Conservation (phyloP, 1,139 yeast species). For the Candida labiduridarum region DNA sequence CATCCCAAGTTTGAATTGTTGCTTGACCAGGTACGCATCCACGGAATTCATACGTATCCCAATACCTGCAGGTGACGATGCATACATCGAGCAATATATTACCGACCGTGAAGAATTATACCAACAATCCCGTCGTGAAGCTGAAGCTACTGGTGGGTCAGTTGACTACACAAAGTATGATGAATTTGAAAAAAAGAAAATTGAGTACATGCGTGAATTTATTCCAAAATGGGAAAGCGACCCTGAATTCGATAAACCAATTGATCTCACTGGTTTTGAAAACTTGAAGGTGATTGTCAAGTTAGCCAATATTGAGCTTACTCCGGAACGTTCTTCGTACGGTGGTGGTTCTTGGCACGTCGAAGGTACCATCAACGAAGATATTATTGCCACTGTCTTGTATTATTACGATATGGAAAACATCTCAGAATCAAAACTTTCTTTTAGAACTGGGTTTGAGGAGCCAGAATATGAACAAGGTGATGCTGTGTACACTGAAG, state of each 20-base stretch:
- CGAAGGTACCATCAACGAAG: conserved; percentile 47
- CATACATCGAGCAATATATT: conserved; percentile 20
- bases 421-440: conserved; percentile 36
- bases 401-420: conserved; percentile 48
- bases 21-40: conserved; percentile 27
- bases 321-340: conserved; percentile 43
- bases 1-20: conserved; percentile 34
- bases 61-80: conserved; percentile 19
- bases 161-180: conserved; percentile 15
- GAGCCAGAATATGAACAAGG: conserved; percentile 42
- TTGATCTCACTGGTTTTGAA: conserved; percentile 23
- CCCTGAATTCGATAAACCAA: conserved; percentile 19
- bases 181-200: conserved; percentile 13
- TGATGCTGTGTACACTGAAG: conserved; percentile 28
- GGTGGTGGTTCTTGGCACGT: conserved; percentile 50
- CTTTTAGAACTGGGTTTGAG: conserved; percentile 33
- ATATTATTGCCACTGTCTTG: conserved; percentile 44
- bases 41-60: conserved; percentile 20
- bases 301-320: conserved; percentile 44
- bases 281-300: conserved; percentile 42
- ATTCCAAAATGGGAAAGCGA: conserved; percentile 36
- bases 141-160: conserved; percentile 2
- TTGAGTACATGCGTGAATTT: conserved; percentile 18
- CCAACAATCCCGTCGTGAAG: conserved; percentile 11
- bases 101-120: conserved; percentile 12